A percentile compares a stretch with the other conserved stretches of the same genome.
Evolutionary conservation across 2,329 filamentous ascomycete species (phyloP).

Genomic region (Pezicula rhizophila): DNA sequence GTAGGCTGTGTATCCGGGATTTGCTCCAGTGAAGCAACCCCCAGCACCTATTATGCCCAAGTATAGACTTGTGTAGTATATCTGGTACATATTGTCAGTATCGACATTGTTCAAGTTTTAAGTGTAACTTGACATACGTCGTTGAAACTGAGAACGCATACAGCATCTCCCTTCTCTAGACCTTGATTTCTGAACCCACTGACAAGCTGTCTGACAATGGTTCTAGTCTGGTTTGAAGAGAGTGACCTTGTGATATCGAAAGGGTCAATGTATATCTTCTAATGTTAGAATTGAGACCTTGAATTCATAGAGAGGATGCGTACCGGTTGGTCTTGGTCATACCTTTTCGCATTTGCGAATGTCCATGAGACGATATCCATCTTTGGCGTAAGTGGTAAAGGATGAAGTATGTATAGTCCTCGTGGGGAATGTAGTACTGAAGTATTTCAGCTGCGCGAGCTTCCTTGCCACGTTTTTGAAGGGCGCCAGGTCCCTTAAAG

Average conservation of each 20-base stretch:
- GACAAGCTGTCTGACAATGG: conserved; percentile 7
- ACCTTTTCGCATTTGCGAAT: neutral
- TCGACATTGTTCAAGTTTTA: neutral
- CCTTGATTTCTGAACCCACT: conserved; percentile 9
- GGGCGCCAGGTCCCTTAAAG: too few relatives aligned
- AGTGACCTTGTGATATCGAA: neutral
- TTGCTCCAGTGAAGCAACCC: conserved; percentile 15
- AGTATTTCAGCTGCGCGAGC: too few relatives aligned
- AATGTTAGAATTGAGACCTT: neutral
- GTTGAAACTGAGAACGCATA: conserved; percentile 13
- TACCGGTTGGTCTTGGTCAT: conserved; percentile 2
- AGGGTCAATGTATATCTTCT: conserved; percentile 1
- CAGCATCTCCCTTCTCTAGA: conserved; percentile 10
- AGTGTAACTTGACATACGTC: conserved; percentile 5
- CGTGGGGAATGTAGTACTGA: neutral
- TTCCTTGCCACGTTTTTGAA: too few relatives aligned
- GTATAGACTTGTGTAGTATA: conserved; percentile 13
- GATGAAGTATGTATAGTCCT: neutral
- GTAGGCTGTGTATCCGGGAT: conserved; percentile 12
- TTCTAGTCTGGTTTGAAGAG: conserved; percentile 3
- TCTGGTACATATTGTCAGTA: conserved; percentile 4
- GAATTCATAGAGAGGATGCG: neutral
- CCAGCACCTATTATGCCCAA: conserved; percentile 16
- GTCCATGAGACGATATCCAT: conserved; percentile 5
- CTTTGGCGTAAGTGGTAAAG: neutral